Conservation (phyloP, 2,329 filamentous ascomycete species). For the Aspergillus japonicus region DNA sequence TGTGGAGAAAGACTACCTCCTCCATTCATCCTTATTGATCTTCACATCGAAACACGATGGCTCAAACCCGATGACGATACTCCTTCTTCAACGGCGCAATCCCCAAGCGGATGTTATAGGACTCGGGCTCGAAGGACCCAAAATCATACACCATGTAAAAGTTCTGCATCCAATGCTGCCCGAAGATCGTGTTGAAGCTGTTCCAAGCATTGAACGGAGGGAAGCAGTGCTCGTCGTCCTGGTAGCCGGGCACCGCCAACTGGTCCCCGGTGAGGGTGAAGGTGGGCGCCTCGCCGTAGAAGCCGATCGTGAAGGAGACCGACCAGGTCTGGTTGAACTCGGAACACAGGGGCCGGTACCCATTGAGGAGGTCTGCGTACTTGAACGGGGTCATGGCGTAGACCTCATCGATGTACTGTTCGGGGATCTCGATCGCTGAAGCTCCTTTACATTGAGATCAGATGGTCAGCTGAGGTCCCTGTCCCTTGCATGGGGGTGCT, state of each 20-base stretch:
- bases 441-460: background rate
- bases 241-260: background rate
- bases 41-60: too few species aligned
- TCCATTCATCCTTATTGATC: too few species aligned
- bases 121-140: background rate
- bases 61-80: background rate
- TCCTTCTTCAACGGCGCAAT: conserved; percentile 2
- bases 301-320: background rate
- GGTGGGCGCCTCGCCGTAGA: background rate
- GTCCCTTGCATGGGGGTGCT: accelerated
- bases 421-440: background rate
- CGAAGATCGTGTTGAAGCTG: background rate
- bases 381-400: background rate
- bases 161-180: background rate
- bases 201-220: background rate
- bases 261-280: background rate
- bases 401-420: background rate
- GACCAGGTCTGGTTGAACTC: conserved; percentile 3
- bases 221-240: background rate
- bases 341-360: conserved; percentile 1
- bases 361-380: background rate
- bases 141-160: background rate
- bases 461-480: too few species aligned
- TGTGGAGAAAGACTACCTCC: too few species aligned
- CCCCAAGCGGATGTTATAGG: background rate